Conservation (phyloP, 208 protist genomes). For the Tritrichomonas musculus region DNA sequence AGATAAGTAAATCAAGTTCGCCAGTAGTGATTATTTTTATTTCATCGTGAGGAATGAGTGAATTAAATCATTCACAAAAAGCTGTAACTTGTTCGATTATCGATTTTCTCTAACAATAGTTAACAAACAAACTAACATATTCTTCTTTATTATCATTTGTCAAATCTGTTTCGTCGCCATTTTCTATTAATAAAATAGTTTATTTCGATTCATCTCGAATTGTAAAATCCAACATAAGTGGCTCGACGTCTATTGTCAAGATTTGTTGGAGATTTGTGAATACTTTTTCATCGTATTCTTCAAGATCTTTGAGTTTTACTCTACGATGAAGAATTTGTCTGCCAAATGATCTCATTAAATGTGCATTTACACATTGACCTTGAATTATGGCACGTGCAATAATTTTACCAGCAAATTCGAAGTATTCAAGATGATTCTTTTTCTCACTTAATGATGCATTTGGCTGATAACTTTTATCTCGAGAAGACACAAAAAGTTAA, state of each 20-base stretch:
- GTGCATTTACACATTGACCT: constrained; percentile 78
- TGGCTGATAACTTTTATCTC: constrained; percentile 71
- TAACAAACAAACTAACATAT: constrained; percentile 82
- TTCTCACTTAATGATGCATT: constrained; percentile 87
- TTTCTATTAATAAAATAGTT: constrained; percentile 76
- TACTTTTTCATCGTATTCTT: constrained; percentile 82
- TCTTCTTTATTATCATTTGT: constrained; percentile 89
- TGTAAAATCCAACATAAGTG: constrained; percentile 79
- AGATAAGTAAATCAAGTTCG: constrained; percentile 94
- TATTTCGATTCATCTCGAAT: constrained; percentile 72
- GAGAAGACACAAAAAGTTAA: constrained; percentile 38
- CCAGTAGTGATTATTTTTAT: constrained; percentile 82
- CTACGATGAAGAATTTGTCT: constrained; percentile 88
- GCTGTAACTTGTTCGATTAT: constrained; percentile 84
- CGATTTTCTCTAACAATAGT: constrained; percentile 76
- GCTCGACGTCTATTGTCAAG: constrained; percentile 73
- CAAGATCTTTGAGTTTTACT: constrained; percentile 78
- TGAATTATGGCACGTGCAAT: constrained; percentile 69
- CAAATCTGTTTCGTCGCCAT: constrained; percentile 74
- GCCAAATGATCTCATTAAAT: constrained; percentile 92
- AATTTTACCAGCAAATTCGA: constrained; percentile 72
- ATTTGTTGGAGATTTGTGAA: constrained; percentile 84
- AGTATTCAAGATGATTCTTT: constrained; percentile 92
- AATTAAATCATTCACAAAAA: constrained; percentile 87
- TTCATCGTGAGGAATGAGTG: constrained; percentile 79